A percentile compares a stretch with the other conserved stretches of the same genome.
Conservation (phyloP, 1,284 basidiomycete species). For the Malassezia equina region DNA sequence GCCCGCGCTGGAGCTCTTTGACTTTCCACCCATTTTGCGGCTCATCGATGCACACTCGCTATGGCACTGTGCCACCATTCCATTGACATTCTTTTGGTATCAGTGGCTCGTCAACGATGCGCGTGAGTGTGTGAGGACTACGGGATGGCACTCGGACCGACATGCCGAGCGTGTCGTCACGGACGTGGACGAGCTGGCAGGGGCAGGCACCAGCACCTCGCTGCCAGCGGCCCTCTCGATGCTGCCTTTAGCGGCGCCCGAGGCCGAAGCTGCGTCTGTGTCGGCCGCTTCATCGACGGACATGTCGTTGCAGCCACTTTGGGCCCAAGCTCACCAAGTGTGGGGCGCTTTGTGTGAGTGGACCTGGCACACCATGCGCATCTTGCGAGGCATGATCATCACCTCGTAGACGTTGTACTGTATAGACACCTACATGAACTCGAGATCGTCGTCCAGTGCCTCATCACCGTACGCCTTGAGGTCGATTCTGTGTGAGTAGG, state of each 20-base stretch:
- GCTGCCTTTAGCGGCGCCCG: not conserved
- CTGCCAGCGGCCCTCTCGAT: not conserved
- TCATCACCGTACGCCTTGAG: constrained; percentile 41
- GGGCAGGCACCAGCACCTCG: not conserved
- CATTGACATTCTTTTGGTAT: constrained; percentile 70
- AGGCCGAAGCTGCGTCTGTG: not conserved
- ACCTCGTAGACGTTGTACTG: constrained; percentile 4
- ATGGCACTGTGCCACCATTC: constrained; percentile 83
- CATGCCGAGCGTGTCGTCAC: constrained; percentile 5
- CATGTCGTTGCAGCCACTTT: not conserved
- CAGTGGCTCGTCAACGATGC: constrained; percentile 41
- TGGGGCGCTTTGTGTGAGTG: not conserved
- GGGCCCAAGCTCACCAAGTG: not conserved
- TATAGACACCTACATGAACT: constrained; percentile 38
- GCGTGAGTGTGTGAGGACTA: constrained; percentile 29
- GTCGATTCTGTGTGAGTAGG: constrained; percentile 23
- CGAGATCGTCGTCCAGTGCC: constrained; percentile 44
- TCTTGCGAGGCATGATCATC: constrained; percentile 6
- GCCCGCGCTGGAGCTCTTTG: constrained; percentile 75
- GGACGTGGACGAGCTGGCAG: not conserved
- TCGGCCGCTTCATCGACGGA: not conserved
- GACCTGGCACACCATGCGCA: not conserved
- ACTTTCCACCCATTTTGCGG: constrained; percentile 68
- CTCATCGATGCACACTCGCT: constrained; percentile 84
- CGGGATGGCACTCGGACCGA: constrained; percentile 29